phyloP scores from a whole-genome alignment of 495 filamentous ascomycete species.

The Evernia prunastri region DNA sequence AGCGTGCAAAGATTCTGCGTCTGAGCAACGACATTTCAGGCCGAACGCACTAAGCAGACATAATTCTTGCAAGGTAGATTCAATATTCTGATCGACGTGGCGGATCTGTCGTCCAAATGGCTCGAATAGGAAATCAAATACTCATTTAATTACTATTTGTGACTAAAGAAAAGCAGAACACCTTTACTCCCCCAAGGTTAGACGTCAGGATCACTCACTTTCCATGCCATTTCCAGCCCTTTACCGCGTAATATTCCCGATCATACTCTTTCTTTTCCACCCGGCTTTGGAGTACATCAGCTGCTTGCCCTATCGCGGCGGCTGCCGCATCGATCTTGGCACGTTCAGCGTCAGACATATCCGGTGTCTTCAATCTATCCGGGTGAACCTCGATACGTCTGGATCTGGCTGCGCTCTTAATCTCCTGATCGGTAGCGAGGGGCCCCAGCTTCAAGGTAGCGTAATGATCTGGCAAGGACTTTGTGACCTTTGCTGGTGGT shows the following conservation, averaged over 20 bases:
- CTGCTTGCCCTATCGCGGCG: conserved; percentile 10
- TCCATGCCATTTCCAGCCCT: neutral
- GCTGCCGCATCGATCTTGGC: conserved; percentile 5
- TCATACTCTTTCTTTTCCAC: conserved; percentile 1
- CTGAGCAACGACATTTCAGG: no score
- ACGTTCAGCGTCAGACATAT: conserved; percentile 8
- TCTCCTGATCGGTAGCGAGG: neutral
- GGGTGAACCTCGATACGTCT: conserved; percentile 18
- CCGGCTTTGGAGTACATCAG: conserved; percentile 2
- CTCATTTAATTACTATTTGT: neutral
- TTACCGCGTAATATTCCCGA: neutral
- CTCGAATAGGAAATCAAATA: neutral
- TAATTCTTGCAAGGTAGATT: neutral
- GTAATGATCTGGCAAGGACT: conserved; percentile 14
- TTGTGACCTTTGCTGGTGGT: neutral
- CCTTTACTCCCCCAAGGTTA: neutral
- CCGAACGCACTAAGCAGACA: neutral
- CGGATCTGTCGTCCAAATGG: neutral
- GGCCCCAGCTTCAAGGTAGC: conserved; percentile 11
- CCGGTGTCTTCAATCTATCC: conserved; percentile 9
- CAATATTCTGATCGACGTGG: neutral
- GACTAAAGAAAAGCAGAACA: neutral
- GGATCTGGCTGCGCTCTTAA: conserved; percentile 14
- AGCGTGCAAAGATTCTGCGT: no score
- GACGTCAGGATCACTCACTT: neutral